Conservation (phyloP, 768 basidiomycete genomes). For the Sporobolomyces roseus region DNA sequence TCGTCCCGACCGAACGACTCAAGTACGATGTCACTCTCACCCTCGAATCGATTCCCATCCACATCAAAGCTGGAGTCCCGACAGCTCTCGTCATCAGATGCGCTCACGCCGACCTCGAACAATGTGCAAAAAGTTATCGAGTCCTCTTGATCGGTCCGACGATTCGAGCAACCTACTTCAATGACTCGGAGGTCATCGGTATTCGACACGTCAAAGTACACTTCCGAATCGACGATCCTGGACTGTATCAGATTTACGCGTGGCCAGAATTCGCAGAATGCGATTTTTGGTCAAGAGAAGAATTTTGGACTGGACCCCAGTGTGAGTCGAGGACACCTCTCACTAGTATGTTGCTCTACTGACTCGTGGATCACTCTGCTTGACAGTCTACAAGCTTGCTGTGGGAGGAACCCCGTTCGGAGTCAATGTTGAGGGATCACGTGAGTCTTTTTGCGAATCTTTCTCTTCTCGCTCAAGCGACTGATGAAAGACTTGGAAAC, state of each 20-base stretch:
- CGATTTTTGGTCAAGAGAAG: conserved; percentile 12
- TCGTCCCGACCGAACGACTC: background rate
- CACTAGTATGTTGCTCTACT: no score
- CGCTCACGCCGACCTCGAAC: conserved; percentile 7
- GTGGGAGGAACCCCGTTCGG: conserved; percentile 12
- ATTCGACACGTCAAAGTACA: background rate
- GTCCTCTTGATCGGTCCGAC: conserved; percentile 22
- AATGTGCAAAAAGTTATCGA: conserved; percentile 21
- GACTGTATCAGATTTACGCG: conserved; percentile 12
- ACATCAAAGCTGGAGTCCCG: background rate
- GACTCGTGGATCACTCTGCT: no score
- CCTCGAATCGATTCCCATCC: background rate
- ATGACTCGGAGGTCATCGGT: background rate
- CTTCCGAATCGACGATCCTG: conserved; percentile 20
- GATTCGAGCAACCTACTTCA: conserved; percentile 3
- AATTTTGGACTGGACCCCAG: background rate
- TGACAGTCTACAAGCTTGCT: conserved; percentile 19
- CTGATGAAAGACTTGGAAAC: no score
- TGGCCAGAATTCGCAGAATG: conserved; percentile 26
- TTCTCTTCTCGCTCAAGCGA: no score
- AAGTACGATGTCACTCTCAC: conserved; percentile 8
- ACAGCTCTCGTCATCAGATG: conserved; percentile 19
- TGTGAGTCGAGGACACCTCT: background rate
- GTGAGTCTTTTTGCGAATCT: background rate
- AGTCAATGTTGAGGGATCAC: background rate